Conservation (phyloP, 495 filamentous ascomycete species). For the Xylaria intraflava region DNA sequence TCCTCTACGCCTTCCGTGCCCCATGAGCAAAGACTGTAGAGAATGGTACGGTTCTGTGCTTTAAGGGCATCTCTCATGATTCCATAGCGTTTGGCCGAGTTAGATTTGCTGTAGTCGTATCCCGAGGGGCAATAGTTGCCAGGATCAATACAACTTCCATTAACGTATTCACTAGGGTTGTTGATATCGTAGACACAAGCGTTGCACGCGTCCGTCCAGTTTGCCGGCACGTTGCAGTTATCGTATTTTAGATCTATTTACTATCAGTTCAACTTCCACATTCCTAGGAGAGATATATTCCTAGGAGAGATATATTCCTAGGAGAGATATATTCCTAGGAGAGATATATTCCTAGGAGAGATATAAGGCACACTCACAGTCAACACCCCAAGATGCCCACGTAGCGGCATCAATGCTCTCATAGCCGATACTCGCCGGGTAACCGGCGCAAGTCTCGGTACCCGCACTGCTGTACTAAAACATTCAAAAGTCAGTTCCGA, state of each 20-base stretch:
- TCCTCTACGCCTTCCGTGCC: constrained; percentile 30
- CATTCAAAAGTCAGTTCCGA: too few relatives aligned
- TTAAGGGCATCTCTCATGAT: constrained; percentile 58
- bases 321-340: constrained; percentile 3
- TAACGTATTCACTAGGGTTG: constrained; percentile 16
- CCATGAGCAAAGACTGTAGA: constrained; percentile 64
- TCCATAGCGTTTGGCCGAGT: constrained; percentile 46
- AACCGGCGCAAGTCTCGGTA: constrained; percentile 55
- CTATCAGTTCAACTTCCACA: neutral
- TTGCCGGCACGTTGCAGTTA: constrained; percentile 54
- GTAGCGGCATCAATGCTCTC: constrained; percentile 56
- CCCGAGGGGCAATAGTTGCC: constrained; percentile 31
- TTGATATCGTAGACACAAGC: constrained; percentile 19
- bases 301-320: constrained; percentile 6
- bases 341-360: constrained; percentile 5
- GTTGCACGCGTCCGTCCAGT: constrained; percentile 26
- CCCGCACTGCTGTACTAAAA: constrained; percentile 62
- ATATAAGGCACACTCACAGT: constrained; percentile 37
- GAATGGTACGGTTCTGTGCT: constrained; percentile 47
- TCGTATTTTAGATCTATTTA: constrained; percentile 59
- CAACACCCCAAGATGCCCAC: constrained; percentile 60
- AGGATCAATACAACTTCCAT: constrained; percentile 31
- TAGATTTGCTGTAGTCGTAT: constrained; percentile 50
- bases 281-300: too few relatives aligned
- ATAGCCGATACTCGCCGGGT: constrained; percentile 54